A percentile compares a stretch with the other conserved stretches of the same genome.
Evolutionary conservation across 1,284 basidiomycete species (phyloP).

Genomic region (Inonotus obliquus): DNA sequence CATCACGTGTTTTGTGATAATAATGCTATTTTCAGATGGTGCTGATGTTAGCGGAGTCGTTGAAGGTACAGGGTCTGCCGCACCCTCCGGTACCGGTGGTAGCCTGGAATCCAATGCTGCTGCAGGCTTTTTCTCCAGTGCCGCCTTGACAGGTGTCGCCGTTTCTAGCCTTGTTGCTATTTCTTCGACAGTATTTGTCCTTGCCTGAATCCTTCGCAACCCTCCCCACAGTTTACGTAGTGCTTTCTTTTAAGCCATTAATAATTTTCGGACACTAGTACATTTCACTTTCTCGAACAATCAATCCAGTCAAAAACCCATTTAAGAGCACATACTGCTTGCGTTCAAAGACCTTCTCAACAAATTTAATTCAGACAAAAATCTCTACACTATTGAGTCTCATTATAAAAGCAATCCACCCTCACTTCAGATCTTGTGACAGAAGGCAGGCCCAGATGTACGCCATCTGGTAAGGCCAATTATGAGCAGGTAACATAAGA

Average conservation of each 20-base stretch:
- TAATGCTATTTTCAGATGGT: constrained; percentile 25
- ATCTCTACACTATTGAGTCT: too few species aligned
- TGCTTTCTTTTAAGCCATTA: too few species aligned
- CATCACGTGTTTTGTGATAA: neutral
- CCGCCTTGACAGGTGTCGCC: constrained; percentile 10
- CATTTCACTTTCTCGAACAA: too few species aligned
- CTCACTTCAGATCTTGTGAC: too few species aligned
- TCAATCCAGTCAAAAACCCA: too few species aligned
- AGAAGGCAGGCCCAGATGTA: too few species aligned
- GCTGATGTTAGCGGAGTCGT: constrained; percentile 34
- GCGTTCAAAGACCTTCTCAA: too few species aligned
- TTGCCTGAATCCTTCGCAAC: constrained; percentile 17
- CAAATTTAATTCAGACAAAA: too few species aligned
- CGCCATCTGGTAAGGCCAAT: neutral
- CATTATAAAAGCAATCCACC: too few species aligned
- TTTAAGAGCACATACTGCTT: too few species aligned
- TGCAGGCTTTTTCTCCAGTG: constrained; percentile 23
- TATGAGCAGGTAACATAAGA: too few species aligned
- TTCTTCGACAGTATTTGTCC: constrained; percentile 11
- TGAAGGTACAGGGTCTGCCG: constrained; percentile 30
- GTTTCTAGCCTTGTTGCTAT: constrained; percentile 9
- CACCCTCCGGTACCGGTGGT: constrained; percentile 23
- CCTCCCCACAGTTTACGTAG: neutral
- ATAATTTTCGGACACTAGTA: too few species aligned
- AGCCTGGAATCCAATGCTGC: constrained; percentile 24